Percentiles rank a stretch among this genome's conserved stretches.
These are phyloP conservation scores for Phytophthora meadii DNA, from an alignment of 352 stramenopile genomes.

Conservation along the genomic window DNA sequence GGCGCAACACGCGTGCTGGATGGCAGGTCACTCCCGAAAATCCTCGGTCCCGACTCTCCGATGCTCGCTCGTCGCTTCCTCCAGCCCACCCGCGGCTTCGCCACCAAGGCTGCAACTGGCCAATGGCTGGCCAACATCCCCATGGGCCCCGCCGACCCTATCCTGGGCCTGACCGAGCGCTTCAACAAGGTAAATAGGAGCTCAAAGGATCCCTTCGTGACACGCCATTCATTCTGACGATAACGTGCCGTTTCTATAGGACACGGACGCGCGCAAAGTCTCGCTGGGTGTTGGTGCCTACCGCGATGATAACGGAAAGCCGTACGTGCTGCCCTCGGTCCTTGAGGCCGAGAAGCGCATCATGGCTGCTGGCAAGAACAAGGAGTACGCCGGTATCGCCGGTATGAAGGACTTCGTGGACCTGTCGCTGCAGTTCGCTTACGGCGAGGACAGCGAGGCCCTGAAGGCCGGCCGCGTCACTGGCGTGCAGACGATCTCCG, in stretches of 20 bases:
- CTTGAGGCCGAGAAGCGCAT: constrained; percentile 96
- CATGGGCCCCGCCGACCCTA: constrained; percentile 96
- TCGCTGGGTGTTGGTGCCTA: constrained; percentile 99
- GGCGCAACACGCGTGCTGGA: constrained; percentile 4
- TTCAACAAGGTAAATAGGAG: constrained; percentile 84
- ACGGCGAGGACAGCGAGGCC: constrained; percentile 94
- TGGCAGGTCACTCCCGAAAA: constrained; percentile 37
- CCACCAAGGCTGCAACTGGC: constrained; percentile 44
- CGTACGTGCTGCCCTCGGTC: constrained; percentile 97
- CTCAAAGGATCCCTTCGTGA: constrained; percentile 6
- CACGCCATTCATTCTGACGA: background rate
- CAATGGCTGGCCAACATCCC: constrained; percentile 86
- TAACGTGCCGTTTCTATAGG: constrained; percentile 42
- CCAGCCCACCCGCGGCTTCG: constrained; percentile 50
- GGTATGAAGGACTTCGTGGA: constrained; percentile 97
- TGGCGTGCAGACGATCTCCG: constrained; percentile 98
- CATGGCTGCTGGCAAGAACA: constrained; percentile 93
- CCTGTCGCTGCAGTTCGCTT: constrained; percentile 95
- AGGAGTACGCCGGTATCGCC: constrained; percentile 98
- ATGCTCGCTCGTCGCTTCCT: constrained; percentile 50
- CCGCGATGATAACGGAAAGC: constrained; percentile 94
- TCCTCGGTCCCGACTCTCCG: constrained; percentile 16
- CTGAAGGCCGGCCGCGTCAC: constrained; percentile 94
- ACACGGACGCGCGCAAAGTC: constrained; percentile 94
- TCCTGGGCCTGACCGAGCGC: constrained; percentile 95